Base-by-base conservation (phyloP, 352 stramenopile genomes). In the Plasmopara viticola region DNA sequence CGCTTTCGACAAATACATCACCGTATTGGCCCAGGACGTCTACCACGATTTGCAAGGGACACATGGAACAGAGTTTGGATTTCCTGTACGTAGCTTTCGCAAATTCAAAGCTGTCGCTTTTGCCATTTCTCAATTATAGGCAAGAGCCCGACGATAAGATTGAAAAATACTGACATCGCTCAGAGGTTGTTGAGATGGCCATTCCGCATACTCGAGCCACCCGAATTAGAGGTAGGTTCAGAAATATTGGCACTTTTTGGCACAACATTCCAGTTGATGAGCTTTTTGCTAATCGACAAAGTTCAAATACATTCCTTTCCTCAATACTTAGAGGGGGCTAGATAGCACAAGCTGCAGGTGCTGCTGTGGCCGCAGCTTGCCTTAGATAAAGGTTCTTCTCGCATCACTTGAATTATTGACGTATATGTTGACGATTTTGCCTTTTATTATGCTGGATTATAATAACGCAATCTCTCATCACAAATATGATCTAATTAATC, bases 1-100 rank as follows among this genome's bases (percentile, higher is more conserved):
- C 49, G 56, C 48, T 12, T 2, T 53, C 56, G 14, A 53, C 17
- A 59, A 87, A 73, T 2, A 64, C 46, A 41, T 74, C 54, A 28
- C 64, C 66, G 20, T 82, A 89, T 60, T 89, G 78, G 48, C 86
- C 72, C 6, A 83, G 38, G 9, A 83, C 59, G 12, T 66, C 60
- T 12, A 81, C 6, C 20, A 62, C 53, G 14, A 86, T 47, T 12
- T 56, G 58, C 28, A 85, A 39, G 2, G 56, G 49, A 42, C 76
- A 90, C 31, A 67, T 64, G 0, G 77, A 60, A 0, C 73, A 47
- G 7, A 90, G 59, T 44, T 80, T 44, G 5, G 44, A 33, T 28
- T 76, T 86, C 10, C 70, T 56, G 49, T 86, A 84, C 15, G 62
- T 50, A 6, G 82, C 72, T 13, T 73, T 44, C 4, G 60, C 54